Base-by-base conservation (phyloP, 352 stramenopile genomes). In the Phytophthora citricola region DNA sequence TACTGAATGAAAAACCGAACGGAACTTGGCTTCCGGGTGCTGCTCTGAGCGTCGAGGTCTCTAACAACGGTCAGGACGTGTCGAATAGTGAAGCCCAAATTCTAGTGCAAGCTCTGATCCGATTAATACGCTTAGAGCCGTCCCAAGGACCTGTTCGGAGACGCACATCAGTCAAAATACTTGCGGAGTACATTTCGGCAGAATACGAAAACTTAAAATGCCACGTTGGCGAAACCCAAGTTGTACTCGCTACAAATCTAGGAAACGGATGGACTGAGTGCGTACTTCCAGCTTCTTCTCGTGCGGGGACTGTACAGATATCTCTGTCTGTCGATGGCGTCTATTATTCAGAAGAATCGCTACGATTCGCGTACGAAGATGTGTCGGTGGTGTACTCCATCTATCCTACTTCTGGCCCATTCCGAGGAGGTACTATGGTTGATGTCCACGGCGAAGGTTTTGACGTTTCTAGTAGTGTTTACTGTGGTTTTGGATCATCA, bases 11-110 rank as follows among this genome's bases (percentile, higher is more conserved):
- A 46, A 3, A 34, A 4, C 26, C 52, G 2, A 44, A 17, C 2
- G 22, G 32, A 2, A 32, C 57, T 0, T 78, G 64, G 62, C 20
- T 56, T 12, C 15, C 43, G 0, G 64, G 55, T 1, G 54, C 29
- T n/a, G 36, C n/a, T 4, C 6, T 79, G 9, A 68, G 31, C 24
- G 58, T 98, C n/a, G 93, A 98, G 54, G 76, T 98, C 0, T 92
- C 87, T 2, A 97, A 93, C 40, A 98, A 99, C 57, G 90, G 83
- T 0, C 83, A 97, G 56, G 95, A 98, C 49, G 98, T 96, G 46
- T 97, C 91, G 4, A 82, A 89, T 43, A 93, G 71, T 29, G 85
- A 92, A 20, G 70, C 93, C 0, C 67, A 87, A 38, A 93, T 97
- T 49, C 58, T 94, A 20, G 51, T 85, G 1, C 26, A 74, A 32